Evolutionary conservation across 1,284 basidiomycete genomes (phyloP).

Genomic region (Ganoderma sinense): DNA sequence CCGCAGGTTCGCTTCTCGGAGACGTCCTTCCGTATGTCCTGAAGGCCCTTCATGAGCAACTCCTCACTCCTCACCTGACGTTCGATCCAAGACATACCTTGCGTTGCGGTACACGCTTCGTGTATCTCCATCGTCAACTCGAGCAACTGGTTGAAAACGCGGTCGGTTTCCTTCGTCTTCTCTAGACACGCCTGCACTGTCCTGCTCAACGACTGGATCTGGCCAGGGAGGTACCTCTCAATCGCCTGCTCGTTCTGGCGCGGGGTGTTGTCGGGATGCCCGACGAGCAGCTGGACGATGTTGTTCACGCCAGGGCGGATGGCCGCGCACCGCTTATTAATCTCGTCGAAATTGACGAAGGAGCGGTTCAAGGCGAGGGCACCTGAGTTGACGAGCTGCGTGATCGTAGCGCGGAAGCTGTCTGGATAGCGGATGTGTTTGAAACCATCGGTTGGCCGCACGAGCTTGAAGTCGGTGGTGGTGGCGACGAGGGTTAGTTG

Average conservation of each 20-base stretch:
- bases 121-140: conserved; percentile 25
- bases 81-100: conserved; percentile 4
- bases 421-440: conserved; percentile 17
- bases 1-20: conserved; percentile 11
- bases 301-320: conserved; percentile 21
- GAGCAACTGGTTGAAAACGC: conserved; percentile 12
- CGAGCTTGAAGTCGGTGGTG: conserved; percentile 20
- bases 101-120: conserved; percentile 16
- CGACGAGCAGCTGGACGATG: conserved; percentile 21
- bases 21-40: conserved; percentile 12
- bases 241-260: conserved; percentile 19
- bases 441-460: conserved; percentile 14
- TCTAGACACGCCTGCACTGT: conserved; percentile 17
- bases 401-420: conserved; percentile 22
- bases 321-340: conserved; percentile 18
- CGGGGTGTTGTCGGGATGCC: conserved; percentile 15
- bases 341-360: conserved; percentile 25
- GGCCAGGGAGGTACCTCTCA: conserved; percentile 15
- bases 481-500: conserved; percentile 20
- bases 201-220: conserved; percentile 15
- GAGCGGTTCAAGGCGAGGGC: conserved; percentile 19
- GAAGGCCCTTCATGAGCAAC: background rate
- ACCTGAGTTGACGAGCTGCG: conserved; percentile 23
- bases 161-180: conserved; percentile 21
- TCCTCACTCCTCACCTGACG: background rate